Percentiles rank a stretch among this genome's conserved stretches.
These are phyloP conservation scores for Epichloe sibirici DNA, from an alignment of 2,329 filamentous ascomycete genomes.

Conservation along the genomic window DNA sequence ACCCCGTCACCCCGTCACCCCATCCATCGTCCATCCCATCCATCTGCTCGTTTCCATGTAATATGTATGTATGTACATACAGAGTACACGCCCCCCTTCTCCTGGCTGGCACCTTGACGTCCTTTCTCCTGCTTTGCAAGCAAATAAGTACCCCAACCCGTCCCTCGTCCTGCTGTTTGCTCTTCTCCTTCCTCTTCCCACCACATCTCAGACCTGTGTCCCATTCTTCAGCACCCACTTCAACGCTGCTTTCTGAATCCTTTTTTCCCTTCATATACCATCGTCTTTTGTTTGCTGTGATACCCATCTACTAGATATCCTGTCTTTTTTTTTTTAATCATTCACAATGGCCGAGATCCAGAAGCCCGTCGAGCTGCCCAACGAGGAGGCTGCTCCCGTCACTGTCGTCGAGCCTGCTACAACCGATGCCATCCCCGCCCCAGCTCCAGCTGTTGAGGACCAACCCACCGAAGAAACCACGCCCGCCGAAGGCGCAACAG, in stretches of 20 bases:
- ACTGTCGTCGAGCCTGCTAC: slow-evolving; percentile 10
- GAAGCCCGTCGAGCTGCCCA: slow-evolving; percentile 44
- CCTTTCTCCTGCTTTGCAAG: slow-evolving; percentile 9
- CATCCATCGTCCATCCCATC: not conserved
- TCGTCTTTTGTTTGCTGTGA: slow-evolving; percentile 36
- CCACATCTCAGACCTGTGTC: slow-evolving; percentile 21
- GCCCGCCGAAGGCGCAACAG: slow-evolving; percentile 19
- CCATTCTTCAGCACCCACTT: slow-evolving; percentile 12
- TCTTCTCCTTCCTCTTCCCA: slow-evolving; percentile 19
- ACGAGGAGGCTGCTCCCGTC: slow-evolving; percentile 38
- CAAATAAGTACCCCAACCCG: slow-evolving; percentile 32
- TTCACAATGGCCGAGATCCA: slow-evolving; percentile 60
- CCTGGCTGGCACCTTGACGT: slow-evolving; percentile 6
- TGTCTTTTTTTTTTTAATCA: slow-evolving; percentile 16
- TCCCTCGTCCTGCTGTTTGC: slow-evolving; percentile 15
- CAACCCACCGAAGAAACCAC: slow-evolving; percentile 29
- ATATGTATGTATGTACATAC: not conserved
- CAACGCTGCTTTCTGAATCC: slow-evolving; percentile 22
- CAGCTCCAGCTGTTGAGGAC: slow-evolving; percentile 22
- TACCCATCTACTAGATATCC: slow-evolving; percentile 35
- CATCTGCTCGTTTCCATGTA: not conserved
- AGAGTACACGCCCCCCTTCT: slow-evolving; percentile 8
- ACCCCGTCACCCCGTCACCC: not conserved
- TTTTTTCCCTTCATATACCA: slow-evolving; percentile 26
- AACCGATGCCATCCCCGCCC: slow-evolving; percentile 24